Evolutionary conservation across 2,329 filamentous ascomycete genomes (phyloP), one percentile per base, ranked within the genome.

Genomic region (Lachnellula suecica): DNA sequence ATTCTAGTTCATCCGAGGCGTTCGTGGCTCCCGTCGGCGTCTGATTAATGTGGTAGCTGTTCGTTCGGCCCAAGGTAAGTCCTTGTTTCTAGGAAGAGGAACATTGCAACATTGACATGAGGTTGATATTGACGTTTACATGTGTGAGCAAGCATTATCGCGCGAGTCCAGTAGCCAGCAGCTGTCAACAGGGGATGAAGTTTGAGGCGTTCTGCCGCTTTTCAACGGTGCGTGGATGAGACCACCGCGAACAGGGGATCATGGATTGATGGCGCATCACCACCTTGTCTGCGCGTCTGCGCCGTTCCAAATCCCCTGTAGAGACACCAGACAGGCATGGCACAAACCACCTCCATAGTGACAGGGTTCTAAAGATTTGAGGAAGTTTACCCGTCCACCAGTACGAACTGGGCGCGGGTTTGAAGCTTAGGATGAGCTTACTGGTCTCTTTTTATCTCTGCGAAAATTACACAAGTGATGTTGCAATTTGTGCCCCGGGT

Each of bases 81-180:
- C 31, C 43, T 59, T 46, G 47, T 48, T 55, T 49, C 51, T 24
- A 56, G 55, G 57, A 52, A 59, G 52, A 47, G 35, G 24, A 47
- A 23, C 47, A 35, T 34, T 35, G 25, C 31, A 40, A 20, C 40
- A 23, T 44, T 41, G 37, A 34, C 46, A 55, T 58, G 53, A 58
- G 51, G 59, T 61, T 58, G 59, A 61, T 53, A 58, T 61, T 59
- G 53, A 57, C 47, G 49, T 57, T 58, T 54, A 47, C 52, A 52
- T 51, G 45, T n/a, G n/a, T 40, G 43, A 47, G 51, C 58, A 57
- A 51, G 58, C 54, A 57, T 58, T 27, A 57, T 45, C 37, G 24
- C 47, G 47, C 47, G 27, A 31, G 23, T 27, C 38, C 37, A 52
- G 47, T 41, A 34, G 25, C 37, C 45, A 55, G 40, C 41, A 58